Evolutionary conservation across 2,329 filamentous ascomycete genomes (phyloP).

Genomic region (Fusarium subtropicale): DNA sequence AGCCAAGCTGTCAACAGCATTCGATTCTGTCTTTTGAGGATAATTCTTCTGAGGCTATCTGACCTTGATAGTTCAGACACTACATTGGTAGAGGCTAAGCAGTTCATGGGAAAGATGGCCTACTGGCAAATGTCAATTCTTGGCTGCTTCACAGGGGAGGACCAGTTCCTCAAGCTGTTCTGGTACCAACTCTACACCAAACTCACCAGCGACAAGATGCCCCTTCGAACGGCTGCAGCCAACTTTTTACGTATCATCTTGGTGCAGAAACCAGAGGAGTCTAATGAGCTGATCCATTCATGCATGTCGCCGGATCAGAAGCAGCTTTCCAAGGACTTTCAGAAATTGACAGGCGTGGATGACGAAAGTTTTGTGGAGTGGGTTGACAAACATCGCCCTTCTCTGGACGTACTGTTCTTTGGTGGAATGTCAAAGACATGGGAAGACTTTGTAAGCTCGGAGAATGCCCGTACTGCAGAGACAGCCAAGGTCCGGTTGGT

Average conservation of each 20-base stretch:
- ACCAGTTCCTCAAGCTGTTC: constrained; percentile 84
- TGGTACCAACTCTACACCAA: constrained; percentile 95
- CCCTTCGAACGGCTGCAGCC: constrained; percentile 80
- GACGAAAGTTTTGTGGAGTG: constrained; percentile 88
- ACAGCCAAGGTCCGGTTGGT: constrained; percentile 75
- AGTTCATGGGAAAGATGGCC: constrained; percentile 84
- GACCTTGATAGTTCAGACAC: constrained; percentile 77
- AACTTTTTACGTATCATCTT: constrained; percentile 92
- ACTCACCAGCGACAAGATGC: constrained; percentile 75
- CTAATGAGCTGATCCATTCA: constrained; percentile 77
- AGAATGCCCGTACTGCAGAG: constrained; percentile 84
- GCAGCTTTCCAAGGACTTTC: constrained; percentile 79
- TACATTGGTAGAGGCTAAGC: constrained; percentile 70
- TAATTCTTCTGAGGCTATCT: constrained; percentile 83
- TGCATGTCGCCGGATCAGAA: constrained; percentile 77
- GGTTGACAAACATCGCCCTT: constrained; percentile 84
- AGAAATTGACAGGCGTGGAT: constrained; percentile 86
- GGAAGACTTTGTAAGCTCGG: constrained; percentile 86
- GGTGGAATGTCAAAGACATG: constrained; percentile 83
- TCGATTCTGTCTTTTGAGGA: constrained; percentile 79
- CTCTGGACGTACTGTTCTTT: constrained; percentile 85
- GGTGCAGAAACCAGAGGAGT: constrained; percentile 91
- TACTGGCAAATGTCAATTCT: constrained; percentile 97
- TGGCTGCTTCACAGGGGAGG: constrained; percentile 78
- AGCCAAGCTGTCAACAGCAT: constrained; percentile 83